A percentile compares a stretch with the other conserved stretches of the same genome.
Conservation (phyloP, 176 grass and related monocot species). For the Calamus simplicifolius region DNA sequence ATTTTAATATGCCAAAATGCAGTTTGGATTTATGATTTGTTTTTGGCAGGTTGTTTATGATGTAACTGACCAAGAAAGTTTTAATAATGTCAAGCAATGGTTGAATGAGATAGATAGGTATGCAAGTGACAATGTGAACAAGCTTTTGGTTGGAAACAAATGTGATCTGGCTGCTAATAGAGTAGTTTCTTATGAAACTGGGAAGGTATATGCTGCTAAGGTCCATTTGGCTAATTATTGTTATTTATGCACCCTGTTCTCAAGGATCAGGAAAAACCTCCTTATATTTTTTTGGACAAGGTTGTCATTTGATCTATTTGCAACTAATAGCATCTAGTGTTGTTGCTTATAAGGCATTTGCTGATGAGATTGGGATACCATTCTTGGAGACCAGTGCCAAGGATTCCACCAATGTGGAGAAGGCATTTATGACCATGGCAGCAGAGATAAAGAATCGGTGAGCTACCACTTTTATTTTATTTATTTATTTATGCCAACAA, state of each 20-base stretch:
- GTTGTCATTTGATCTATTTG: no score
- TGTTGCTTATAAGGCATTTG: slow-evolving; percentile 30
- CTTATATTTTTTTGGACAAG: no score
- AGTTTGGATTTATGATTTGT: neutral
- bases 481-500: no score
- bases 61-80: slow-evolving; percentile 71
- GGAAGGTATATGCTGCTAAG: slow-evolving; percentile 31
- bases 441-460: slow-evolving; percentile 59
- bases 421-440: slow-evolving; percentile 71
- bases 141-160: slow-evolving; percentile 69
- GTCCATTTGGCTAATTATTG: no score
- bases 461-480: no score
- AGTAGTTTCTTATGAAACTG: slow-evolving; percentile 53
- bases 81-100: slow-evolving; percentile 77
- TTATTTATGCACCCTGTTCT: no score
- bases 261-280: no score
- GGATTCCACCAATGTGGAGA: slow-evolving; percentile 68
- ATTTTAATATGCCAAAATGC: no score
- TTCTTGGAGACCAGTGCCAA: slow-evolving; percentile 75
- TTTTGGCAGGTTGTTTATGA: slow-evolving; percentile 55
- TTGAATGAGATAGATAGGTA: slow-evolving; percentile 65
- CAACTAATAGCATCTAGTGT: no score
- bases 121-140: slow-evolving; percentile 71
- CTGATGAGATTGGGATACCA: slow-evolving; percentile 65
- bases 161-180: slow-evolving; percentile 45